Evolutionary conservation across 2,329 filamentous ascomycete species (phyloP).

Genomic region (Diaporthe nobilis): DNA sequence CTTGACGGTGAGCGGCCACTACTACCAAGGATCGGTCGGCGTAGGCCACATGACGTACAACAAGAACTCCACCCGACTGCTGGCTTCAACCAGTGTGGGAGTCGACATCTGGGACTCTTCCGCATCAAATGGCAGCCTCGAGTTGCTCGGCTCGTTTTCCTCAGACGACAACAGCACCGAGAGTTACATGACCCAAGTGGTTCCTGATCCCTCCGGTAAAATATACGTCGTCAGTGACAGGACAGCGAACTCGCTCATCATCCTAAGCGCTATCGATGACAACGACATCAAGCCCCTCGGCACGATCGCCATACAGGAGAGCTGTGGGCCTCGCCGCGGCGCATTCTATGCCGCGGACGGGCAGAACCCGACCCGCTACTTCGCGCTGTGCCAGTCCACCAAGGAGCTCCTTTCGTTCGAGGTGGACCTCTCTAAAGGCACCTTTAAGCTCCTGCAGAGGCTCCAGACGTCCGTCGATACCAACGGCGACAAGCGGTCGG

Average conservation of each 20-base stretch:
- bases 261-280: constrained; percentile 59
- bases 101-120: constrained; percentile 25
- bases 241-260: constrained; percentile 60
- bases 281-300: constrained; percentile 53
- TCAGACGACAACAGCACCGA: not conserved
- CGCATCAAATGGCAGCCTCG: not conserved
- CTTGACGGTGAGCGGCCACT: not conserved
- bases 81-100: not conserved
- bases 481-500: constrained; percentile 51
- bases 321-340: constrained; percentile 65
- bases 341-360: constrained; percentile 56
- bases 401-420: constrained; percentile 59
- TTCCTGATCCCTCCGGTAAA: constrained; percentile 62
- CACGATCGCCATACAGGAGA: constrained; percentile 51
- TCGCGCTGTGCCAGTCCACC: constrained; percentile 62
- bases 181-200: constrained; percentile 60
- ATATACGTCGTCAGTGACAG: constrained; percentile 65
- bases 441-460: constrained; percentile 53
- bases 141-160: not conserved
- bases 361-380: constrained; percentile 59
- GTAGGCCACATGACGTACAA: constrained; percentile 14
- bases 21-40: not conserved
- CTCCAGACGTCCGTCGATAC: constrained; percentile 56
- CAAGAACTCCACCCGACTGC: constrained; percentile 6
- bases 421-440: constrained; percentile 53